A percentile compares a stretch with the other conserved stretches of the same genome.
phyloP scores from a whole-genome alignment of 176 grass and related monocot species.

The Carex pumila region DNA sequence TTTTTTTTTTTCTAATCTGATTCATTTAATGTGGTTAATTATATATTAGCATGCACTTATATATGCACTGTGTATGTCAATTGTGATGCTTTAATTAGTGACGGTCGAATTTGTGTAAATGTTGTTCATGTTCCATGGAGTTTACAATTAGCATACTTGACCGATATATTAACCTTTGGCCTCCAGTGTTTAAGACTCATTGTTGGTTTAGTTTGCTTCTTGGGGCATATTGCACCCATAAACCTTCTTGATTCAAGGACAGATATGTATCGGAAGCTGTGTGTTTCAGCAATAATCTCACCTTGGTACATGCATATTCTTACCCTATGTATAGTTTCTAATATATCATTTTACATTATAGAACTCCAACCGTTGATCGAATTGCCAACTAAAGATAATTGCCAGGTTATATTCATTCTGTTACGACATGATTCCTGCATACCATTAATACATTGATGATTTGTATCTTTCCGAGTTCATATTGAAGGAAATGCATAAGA shows the following conservation, averaged over 20 bases:
- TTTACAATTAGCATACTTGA: background rate
- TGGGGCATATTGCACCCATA: background rate
- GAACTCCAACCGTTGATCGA: background rate
- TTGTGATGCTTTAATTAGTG: background rate
- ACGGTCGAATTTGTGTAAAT: background rate
- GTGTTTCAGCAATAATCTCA: background rate
- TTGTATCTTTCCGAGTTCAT: background rate
- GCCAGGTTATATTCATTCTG: background rate
- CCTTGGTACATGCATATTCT: background rate
- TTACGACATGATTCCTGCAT: background rate
- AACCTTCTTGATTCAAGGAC: background rate
- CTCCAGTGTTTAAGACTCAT: background rate
- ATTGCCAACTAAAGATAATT: background rate
- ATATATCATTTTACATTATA: background rate
- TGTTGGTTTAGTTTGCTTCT: background rate
- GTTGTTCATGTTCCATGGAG: background rate
- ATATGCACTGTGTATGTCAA: background rate
- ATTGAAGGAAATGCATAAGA: background rate
- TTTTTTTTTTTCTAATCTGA: background rate
- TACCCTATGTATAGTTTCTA: background rate
- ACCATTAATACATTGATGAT: background rate
- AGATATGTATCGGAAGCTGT: background rate
- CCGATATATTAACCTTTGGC: background rate
- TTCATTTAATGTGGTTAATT: conserved; percentile 3
- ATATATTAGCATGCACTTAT: background rate